These are phyloP conservation scores for Plasmodium knowlesi DNA, from an alignment of 169 alveolate genomes.

Conservation along the genomic window DNA sequence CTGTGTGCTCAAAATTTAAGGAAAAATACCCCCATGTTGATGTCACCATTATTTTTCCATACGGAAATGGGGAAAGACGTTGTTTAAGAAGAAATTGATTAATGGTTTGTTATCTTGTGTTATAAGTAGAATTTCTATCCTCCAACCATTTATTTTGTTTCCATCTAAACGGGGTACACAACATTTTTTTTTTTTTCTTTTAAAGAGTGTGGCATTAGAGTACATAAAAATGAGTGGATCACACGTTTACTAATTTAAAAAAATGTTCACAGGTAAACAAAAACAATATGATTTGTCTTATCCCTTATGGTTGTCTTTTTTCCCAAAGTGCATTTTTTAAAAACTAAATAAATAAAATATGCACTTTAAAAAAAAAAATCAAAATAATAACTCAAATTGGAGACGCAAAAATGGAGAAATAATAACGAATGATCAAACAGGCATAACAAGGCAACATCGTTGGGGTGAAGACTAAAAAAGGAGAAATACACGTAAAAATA, in stretches of 20 bases:
- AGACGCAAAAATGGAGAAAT: not conserved
- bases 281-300: not conserved
- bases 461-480: not conserved
- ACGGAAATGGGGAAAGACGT: not conserved
- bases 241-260: not conserved
- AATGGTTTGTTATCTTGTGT: not conserved
- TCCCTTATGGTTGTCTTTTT: not conserved
- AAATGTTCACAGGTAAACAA: not conserved
- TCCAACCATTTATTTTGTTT: not conserved
- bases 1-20: not conserved
- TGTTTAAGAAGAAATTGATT: not conserved
- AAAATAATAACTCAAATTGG: not conserved
- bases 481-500: not conserved
- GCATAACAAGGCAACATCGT: not conserved
- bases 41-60: not conserved
- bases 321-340: not conserved
- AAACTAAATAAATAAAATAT: not conserved
- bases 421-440: not conserved
- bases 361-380: not conserved
- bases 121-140: not conserved
- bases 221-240: not conserved
- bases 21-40: not conserved
- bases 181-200: not conserved
- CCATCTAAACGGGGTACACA: not conserved
- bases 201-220: not conserved